A percentile compares a stretch with the other conserved stretches of the same genome.
Evolutionary conservation across 75 land plant species (phyloP).

Genomic region (Azolla pinnata): DNA sequence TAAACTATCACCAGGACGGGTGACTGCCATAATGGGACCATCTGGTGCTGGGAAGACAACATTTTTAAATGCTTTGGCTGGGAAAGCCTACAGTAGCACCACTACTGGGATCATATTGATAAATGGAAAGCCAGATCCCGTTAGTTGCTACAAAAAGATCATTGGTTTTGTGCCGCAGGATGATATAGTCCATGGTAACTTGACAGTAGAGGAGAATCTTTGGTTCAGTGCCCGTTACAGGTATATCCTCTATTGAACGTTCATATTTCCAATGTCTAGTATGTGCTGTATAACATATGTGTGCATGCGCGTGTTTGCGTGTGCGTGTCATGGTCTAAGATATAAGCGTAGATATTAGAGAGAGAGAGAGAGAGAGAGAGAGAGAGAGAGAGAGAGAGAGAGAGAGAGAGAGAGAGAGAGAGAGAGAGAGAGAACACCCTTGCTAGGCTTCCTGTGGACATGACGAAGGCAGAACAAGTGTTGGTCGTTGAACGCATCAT

Average conservation of each 20-base stretch:
- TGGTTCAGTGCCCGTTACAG: conserved; percentile 90
- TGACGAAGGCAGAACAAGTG: conserved; percentile 72
- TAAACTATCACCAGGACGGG: conserved; percentile 71
- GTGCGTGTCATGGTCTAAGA: too few relatives aligned
- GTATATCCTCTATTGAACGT: conserved; percentile 25
- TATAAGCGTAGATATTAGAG: not conserved
- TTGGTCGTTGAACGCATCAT: conserved; percentile 91
- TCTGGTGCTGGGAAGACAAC: conserved; percentile 98
- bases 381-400: conserved; percentile 3
- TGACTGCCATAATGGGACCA: conserved; percentile 94
- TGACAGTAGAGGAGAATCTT: conserved; percentile 94
- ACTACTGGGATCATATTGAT: conserved; percentile 57
- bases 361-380: conserved; percentile 3
- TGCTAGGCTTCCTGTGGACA: conserved; percentile 60
- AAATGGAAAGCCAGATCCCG: conserved; percentile 70
- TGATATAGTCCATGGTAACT: conserved; percentile 94
- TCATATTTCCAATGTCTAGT: not conserved
- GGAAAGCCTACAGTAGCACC: conserved; percentile 55
- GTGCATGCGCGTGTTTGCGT: not conserved
- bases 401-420: conserved; percentile 2
- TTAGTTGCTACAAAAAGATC: conserved; percentile 74
- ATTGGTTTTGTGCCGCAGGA: conserved; percentile 98
- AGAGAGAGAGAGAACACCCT: not conserved
- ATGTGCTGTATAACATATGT: not conserved
- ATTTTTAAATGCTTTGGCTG: conserved; percentile 79